These are phyloP conservation scores for Clavariopsis aquatica DNA, from an alignment of 495 filamentous ascomycete species.

Conservation along the genomic window DNA sequence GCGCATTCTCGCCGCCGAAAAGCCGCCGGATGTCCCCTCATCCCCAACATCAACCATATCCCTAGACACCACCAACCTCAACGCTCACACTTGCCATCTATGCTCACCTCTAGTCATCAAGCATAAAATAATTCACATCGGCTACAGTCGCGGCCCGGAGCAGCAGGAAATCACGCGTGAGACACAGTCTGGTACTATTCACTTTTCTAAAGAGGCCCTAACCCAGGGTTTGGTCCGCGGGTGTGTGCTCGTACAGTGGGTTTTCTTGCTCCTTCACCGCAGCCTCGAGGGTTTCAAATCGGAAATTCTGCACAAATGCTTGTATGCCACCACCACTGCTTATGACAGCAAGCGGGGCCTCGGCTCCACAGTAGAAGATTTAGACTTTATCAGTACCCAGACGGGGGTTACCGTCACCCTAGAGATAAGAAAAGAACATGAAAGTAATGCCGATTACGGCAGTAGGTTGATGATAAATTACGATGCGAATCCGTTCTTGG, in stretches of 20 bases:
- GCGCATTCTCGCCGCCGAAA: not conserved
- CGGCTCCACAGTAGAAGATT: not conserved
- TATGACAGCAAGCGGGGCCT: not conserved
- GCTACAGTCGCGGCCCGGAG: not conserved
- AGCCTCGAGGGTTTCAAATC: not conserved
- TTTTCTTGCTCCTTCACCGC: not conserved
- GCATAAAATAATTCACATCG: not conserved
- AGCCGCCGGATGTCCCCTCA: not conserved
- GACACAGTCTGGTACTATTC: not conserved
- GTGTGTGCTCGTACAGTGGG: constrained; percentile 9
- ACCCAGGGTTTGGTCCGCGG: not conserved
- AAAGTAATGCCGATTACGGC: not conserved
- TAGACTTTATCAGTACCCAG: constrained; percentile 8
- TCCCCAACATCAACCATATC: not conserved
- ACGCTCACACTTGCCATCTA: not conserved
- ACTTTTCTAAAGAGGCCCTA: constrained; percentile 5
- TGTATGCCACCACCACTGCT: not conserved
- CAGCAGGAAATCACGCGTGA: not conserved
- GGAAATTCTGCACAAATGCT: not conserved
- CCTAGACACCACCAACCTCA: not conserved
- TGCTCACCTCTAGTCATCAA: not conserved
- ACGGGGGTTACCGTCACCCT: not conserved
- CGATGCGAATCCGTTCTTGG: not conserved
- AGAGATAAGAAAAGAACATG: not conserved
- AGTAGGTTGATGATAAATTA: not conserved